Base-by-base conservation (phyloP, 148 eudicot genomes). In the Rhododendron ferrugineum region DNA sequence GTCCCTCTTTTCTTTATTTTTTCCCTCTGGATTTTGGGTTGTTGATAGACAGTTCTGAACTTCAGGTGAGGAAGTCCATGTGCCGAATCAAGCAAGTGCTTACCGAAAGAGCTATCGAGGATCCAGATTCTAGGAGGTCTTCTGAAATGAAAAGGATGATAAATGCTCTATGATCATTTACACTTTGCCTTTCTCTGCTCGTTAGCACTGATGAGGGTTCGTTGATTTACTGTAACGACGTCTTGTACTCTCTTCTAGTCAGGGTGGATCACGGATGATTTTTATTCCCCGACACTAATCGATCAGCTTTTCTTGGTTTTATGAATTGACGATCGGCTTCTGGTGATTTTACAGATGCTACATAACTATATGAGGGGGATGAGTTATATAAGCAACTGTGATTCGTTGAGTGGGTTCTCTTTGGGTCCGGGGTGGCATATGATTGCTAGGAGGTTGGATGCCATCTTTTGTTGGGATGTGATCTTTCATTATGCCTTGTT, bases 111-210 rank as follows among this genome's bases (percentile, higher is more conserved):
- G 96, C 95, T 40, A 96, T 94, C 58, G 95, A 90, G 82, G 98
- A 96, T 76, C 89, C 98, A n/a, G 98, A 96, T 91, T 89, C 96
- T 28, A 89, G 98, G 83, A 92, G 96, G 86, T 90, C 92, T 47
- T 90, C 93, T 3, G 98, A 93, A 86, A 94, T 94, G 96, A 94
- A 93, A 83, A 92, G 95, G 85, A 92, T 93, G 96, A 88, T 96
- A 76, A 96, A 96, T 84, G 87, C 94, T 84, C 87, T 93, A 23
- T 94, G 89, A 90, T 73, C 66, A 62, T 50, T 28, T 76, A 15
- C 18, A n/a, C 46, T 78, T 77, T 20, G 54, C 34, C 1, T 23
- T 1, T 46, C 8, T 78, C n/a, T n/a, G 18, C 1, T 18, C 32
- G 0, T 44, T 77, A 20, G 56, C 8, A 23, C 30, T 78, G 6